Evolutionary conservation across 805 yeast species (phyloP), one percentile per base, ranked within the genome.

Genomic region (Clavispora fructus): DNA sequence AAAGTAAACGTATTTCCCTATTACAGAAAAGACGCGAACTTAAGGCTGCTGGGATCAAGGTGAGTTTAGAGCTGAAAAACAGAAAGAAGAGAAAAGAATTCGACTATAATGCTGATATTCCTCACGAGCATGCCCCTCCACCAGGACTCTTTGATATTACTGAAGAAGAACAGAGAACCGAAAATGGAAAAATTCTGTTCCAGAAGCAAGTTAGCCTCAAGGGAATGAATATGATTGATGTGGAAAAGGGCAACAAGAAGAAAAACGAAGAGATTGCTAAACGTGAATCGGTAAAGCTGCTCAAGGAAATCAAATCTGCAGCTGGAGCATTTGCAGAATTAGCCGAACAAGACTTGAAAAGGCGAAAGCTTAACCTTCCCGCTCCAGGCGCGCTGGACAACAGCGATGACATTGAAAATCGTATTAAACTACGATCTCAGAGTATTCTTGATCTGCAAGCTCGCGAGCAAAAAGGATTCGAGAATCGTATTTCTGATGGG

Each of bases 101-200:
- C 60, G 97, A 91, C 61, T 89, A 87, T 62, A 87, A 85, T 60
- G 85, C 81, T 1, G 96, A 87, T 55, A 80, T 91, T 9, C 88
- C 92, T 0, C 85, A 86, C 56, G 94, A 90, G 56, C 82, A 80
- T 49, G 65, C 64, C 13, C 92, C 95, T 0, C 75, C 73, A 4
- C 69, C 67, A 0, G 97, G 96, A 0, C 64, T 79, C 17, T 87
- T 83, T 60, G 91, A 86, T 56, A 80, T 82, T 0, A 56, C 71
- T 0, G 79, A 75, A n/a, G 97, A 91, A 60, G 64, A 65, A 12
- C 55, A 54, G 12, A 50, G 52, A 3, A 80, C 82, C 47, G 58
- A 57, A 2, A 47, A 47, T 7, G 74, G 69, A 1, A 62, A 70
- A 38, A 49, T 48, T 1, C 62, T 59, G 16, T 86, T 79, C 62